phyloP scores from a whole-genome alignment of 2,329 filamentous ascomycete genomes.

The Aspergillus sclerotialis region DNA sequence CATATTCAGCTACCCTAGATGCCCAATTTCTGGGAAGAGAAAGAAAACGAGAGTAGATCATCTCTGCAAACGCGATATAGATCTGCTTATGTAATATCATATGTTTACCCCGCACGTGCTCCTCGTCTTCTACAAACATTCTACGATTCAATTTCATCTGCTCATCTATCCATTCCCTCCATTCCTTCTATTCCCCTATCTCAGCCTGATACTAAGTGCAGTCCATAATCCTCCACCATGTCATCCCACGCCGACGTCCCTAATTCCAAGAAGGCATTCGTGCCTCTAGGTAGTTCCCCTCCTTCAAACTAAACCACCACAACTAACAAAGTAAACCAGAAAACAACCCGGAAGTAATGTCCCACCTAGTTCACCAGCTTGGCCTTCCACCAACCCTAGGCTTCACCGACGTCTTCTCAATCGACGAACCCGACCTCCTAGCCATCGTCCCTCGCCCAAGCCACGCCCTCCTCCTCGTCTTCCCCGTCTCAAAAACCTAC shows the following conservation, averaged over 20 bases:
- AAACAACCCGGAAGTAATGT: constrained; percentile 86
- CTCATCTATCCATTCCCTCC: too few relatives aligned
- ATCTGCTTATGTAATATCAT: too few relatives aligned
- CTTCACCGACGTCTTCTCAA: constrained; percentile 87
- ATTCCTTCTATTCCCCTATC: too few relatives aligned
- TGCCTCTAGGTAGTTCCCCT: constrained; percentile 36
- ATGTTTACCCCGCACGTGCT: too few relatives aligned
- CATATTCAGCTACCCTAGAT: too few relatives aligned
- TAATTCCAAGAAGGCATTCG: constrained; percentile 39
- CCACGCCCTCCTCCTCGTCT: constrained; percentile 82
- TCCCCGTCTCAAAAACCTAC: constrained; percentile 75
- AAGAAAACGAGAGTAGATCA: too few relatives aligned
- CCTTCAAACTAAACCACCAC: constrained; percentile 1
- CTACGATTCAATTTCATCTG: too few relatives aligned
- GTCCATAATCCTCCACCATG: constrained; percentile 16
- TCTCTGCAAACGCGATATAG: too few relatives aligned
- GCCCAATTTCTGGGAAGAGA: too few relatives aligned
- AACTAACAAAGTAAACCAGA: constrained; percentile 32
- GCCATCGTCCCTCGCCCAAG: constrained; percentile 83
- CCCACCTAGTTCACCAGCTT: constrained; percentile 69
- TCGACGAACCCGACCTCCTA: constrained; percentile 77
- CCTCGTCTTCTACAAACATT: too few relatives aligned
- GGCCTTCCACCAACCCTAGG: constrained; percentile 70
- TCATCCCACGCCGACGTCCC: constrained; percentile 30
- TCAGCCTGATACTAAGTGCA: too few relatives aligned